These are phyloP conservation scores for Botryotinia convoluta DNA, from an alignment of 2,329 filamentous ascomycete species.

Conservation along the genomic window DNA sequence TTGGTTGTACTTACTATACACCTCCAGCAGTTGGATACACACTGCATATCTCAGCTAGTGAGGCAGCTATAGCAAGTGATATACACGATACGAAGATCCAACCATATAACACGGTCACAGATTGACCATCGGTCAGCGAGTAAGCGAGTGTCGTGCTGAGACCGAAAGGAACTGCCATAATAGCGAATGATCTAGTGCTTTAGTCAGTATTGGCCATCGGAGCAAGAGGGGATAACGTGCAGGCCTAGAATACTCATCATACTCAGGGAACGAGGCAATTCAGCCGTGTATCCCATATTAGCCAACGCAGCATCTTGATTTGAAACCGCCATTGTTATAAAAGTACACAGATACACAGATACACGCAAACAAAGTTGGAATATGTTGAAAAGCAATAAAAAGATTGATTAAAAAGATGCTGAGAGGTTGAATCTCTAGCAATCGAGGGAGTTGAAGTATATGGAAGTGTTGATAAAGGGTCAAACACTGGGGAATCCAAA, in stretches of 20 bases:
- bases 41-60: conserved; percentile 66
- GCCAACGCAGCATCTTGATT: conserved; percentile 19
- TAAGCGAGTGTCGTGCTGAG: conserved; percentile 67
- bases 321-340: conserved; percentile 2
- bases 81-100: conserved; percentile 66
- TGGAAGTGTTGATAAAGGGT: conserved; percentile 4
- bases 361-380: background rate
- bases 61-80: conserved; percentile 61
- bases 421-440: conserved; percentile 15
- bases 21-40: conserved; percentile 67
- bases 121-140: conserved; percentile 64
- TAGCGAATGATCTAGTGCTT: conserved; percentile 58
- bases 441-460: background rate
- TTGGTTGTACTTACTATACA: conserved; percentile 48
- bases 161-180: conserved; percentile 58
- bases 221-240: conserved; percentile 27
- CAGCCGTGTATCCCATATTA: conserved; percentile 61
- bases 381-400: background rate
- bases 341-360: background rate
- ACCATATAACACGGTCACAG: conserved; percentile 67
- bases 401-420: background rate
- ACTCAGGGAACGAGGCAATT: conserved; percentile 63
- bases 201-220: conserved; percentile 20
- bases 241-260: conserved; percentile 67
- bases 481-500: conserved; percentile 20